Percentiles rank a stretch among this genome's conserved stretches.
phyloP scores from a whole-genome alignment of 1,139 yeast genomes.

The Saccharomycopsis phalli region DNA sequence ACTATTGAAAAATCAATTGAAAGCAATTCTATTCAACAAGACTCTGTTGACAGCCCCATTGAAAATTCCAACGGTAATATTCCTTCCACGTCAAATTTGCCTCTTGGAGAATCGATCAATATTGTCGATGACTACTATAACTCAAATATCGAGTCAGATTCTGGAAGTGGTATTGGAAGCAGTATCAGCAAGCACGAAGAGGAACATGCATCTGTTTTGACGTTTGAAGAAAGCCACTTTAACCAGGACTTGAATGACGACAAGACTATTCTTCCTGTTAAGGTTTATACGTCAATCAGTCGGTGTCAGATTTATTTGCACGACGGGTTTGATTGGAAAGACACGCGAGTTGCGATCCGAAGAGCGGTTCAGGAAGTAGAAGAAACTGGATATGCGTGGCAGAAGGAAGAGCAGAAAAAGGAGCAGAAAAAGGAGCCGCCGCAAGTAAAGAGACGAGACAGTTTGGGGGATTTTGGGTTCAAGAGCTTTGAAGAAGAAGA shows the following conservation, averaged over 20 bases:
- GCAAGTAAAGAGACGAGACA: slow-evolving; percentile 18
- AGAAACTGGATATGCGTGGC: slow-evolving; percentile 24
- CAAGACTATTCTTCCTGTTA: slow-evolving; percentile 7
- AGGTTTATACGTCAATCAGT: slow-evolving; percentile 24
- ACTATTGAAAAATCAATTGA: background rate
- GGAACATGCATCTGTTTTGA: slow-evolving; percentile 20
- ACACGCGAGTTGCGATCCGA: slow-evolving; percentile 58
- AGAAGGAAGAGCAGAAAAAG: background rate
- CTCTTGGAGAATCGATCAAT: too few relatives aligned
- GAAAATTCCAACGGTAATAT: too few relatives aligned
- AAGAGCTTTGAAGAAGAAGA: slow-evolving; percentile 20
- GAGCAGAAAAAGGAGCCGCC: slow-evolving; percentile 7
- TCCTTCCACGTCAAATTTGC: too few relatives aligned
- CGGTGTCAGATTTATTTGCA: slow-evolving; percentile 46
- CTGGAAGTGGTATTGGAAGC: background rate
- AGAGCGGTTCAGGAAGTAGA: slow-evolving; percentile 58
- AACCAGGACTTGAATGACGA: slow-evolving; percentile 22
- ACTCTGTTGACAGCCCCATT: too few relatives aligned
- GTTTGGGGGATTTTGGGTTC: slow-evolving; percentile 20
- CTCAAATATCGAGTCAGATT: background rate
- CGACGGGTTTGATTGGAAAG: slow-evolving; percentile 93
- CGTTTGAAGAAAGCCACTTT: slow-evolving; percentile 44
- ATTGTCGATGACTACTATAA: slow-evolving; percentile 19
- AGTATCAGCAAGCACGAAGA: slow-evolving; percentile 2
- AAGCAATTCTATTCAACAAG: background rate